phyloP scores from a whole-genome alignment of 163 green algal genomes.

The Scenedesmus sp. region DNA sequence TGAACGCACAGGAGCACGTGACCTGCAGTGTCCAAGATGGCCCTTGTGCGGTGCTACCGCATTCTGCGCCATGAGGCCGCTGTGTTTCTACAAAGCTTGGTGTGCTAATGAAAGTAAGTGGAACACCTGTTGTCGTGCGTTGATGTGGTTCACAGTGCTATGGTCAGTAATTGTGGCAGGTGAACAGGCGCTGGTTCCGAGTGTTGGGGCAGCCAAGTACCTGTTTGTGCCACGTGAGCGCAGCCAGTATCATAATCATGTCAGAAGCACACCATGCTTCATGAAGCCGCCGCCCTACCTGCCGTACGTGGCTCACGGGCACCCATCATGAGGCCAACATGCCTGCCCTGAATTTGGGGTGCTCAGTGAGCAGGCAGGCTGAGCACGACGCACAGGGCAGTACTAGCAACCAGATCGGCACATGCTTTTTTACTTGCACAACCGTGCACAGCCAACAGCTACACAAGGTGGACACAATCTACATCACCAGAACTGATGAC shows the following conservation, averaged over 20 bases:
- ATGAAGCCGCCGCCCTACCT: too few relatives aligned
- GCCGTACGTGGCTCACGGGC: too few relatives aligned
- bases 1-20: not conserved
- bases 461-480: too few relatives aligned
- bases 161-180: not conserved
- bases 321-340: not conserved
- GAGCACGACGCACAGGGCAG: too few relatives aligned
- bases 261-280: too few relatives aligned
- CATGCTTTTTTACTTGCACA: not conserved
- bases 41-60: slow-evolving; percentile 7
- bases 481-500: too few relatives aligned
- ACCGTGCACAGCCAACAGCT: not conserved
- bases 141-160: not conserved
- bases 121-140: too few relatives aligned
- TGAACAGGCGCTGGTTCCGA: not conserved
- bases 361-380: too few relatives aligned
- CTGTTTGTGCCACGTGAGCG: not conserved
- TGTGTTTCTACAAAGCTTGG: not conserved
- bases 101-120: too few relatives aligned
- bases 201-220: not conserved
- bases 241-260: too few relatives aligned
- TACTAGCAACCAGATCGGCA: too few relatives aligned
- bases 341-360: not conserved
- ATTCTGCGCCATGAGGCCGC: not conserved
- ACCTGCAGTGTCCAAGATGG: not conserved